Percentiles rank a stretch among this genome's conserved stretches.
Evolutionary conservation across 106 monocot species (phyloP).

Genomic region (Alisma plantagoaquatica): DNA sequence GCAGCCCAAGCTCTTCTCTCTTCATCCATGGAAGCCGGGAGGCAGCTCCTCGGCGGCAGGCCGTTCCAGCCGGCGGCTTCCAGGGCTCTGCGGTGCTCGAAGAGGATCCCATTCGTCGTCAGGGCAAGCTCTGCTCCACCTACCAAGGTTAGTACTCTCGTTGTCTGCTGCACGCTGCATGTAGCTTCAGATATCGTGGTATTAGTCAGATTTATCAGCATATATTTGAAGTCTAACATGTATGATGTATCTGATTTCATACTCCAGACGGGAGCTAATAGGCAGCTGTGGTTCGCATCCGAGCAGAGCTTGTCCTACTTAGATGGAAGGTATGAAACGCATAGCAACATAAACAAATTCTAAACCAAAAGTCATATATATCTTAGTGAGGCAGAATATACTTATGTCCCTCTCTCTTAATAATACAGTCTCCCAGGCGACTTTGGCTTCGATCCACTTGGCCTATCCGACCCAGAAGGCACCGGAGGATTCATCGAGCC

Average conservation of each 20-base stretch:
- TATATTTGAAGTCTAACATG: too few species aligned
- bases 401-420: neutral
- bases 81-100: conserved; percentile 28
- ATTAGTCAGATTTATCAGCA: too few species aligned
- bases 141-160: too few species aligned
- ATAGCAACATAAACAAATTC: neutral
- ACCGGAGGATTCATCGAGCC: conserved; percentile 99
- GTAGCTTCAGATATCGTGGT: too few species aligned
- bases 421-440: conserved; percentile 71
- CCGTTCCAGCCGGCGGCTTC: conserved; percentile 32
- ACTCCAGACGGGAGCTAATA: conserved; percentile 62
- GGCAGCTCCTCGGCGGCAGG: conserved; percentile 61
- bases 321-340: conserved; percentile 70
- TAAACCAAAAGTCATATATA: neutral
- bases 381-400: too few species aligned
- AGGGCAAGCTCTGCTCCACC: conserved; percentile 77
- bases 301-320: conserved; percentile 88
- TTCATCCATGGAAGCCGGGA: conserved; percentile 70
- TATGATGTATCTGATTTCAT: too few species aligned
- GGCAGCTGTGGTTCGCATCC: conserved; percentile 97
- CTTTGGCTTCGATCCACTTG: conserved; percentile 90
- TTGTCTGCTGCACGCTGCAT: too few species aligned
- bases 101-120: conserved; percentile 46
- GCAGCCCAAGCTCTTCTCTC: conserved; percentile 84
- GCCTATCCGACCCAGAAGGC: conserved; percentile 91